Conservation (phyloP, 2,329 filamentous ascomycete species). For the Ophiostoma piceae region DNA sequence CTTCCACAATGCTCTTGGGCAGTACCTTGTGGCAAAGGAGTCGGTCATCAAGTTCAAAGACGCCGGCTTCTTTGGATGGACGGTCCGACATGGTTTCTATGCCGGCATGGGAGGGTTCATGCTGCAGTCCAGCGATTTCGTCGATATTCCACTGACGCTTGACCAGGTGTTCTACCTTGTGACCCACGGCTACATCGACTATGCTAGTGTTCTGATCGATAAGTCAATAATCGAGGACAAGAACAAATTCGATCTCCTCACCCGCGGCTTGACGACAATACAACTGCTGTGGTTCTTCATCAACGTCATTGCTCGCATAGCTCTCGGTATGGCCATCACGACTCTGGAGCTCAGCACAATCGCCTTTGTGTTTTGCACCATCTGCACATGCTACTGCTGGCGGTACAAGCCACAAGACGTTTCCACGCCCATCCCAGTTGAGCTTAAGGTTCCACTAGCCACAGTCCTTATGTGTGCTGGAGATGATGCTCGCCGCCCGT, state of each 20-base stretch:
- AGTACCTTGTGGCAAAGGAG: conserved; percentile 31
- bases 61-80: conserved; percentile 33
- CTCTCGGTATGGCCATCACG: conserved; percentile 29
- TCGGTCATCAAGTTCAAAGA: conserved; percentile 32
- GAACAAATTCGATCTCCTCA: conserved; percentile 33
- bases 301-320: conserved; percentile 27
- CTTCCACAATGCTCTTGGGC: conserved; percentile 35
- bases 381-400: conserved; percentile 17
- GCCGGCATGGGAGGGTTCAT: conserved; percentile 41
- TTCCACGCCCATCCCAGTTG: not conserved
- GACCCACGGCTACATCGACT: conserved; percentile 30
- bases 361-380: conserved; percentile 26
- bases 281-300: conserved; percentile 31
- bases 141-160: conserved; percentile 36
- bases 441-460: conserved; percentile 7
- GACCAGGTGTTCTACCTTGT: conserved; percentile 35
- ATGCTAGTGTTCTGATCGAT: conserved; percentile 26
- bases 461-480: not conserved
- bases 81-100: conserved; percentile 36
- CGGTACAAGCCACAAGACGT: conserved; percentile 13
- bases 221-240: conserved; percentile 32
- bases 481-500: not conserved
- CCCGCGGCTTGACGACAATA: conserved; percentile 28
- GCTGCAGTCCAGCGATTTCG: conserved; percentile 30
- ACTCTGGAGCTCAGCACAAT: conserved; percentile 32